These are phyloP conservation scores for Penicillium sp. DNA, from an alignment of 2,329 filamentous ascomycete species.

Conservation along the genomic window DNA sequence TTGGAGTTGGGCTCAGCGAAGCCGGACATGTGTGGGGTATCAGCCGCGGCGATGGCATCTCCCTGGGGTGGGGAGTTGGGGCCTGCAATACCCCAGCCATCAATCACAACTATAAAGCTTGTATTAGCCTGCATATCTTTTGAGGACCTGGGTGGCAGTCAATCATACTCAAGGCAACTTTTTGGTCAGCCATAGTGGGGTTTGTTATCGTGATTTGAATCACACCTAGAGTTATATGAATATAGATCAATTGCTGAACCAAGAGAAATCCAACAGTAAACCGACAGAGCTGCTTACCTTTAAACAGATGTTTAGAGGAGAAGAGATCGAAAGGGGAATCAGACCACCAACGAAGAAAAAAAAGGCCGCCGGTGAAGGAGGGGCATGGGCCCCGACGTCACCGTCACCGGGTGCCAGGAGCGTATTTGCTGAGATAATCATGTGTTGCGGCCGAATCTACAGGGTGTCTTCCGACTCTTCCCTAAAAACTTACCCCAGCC, in stretches of 20 bases:
- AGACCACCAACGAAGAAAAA: conserved; percentile 15
- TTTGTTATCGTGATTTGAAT: conserved; percentile 17
- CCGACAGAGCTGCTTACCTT: conserved; percentile 10
- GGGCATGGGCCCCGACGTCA: conserved; percentile 40
- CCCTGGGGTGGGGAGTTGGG: conserved; percentile 79
- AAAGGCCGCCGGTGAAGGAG: conserved; percentile 33
- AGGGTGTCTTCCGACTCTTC: conserved; percentile 34
- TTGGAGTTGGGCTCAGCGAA: conserved; percentile 67
- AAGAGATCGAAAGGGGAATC: conserved; percentile 12
- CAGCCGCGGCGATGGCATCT: conserved; percentile 90
- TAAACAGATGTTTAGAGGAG: conserved; percentile 16
- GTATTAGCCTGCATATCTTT: conserved; percentile 17
- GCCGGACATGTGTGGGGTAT: conserved; percentile 92
- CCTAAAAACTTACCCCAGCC: conserved; percentile 33
- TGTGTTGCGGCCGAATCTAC: neutral
- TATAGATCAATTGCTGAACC: conserved; percentile 23
- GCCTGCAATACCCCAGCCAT: conserved; percentile 91
- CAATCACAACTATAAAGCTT: conserved; percentile 79
- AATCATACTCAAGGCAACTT: conserved; percentile 64
- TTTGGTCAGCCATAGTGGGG: conserved; percentile 65
- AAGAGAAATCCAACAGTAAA: conserved; percentile 3
- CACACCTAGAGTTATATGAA: conserved; percentile 13
- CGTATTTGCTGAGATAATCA: conserved; percentile 4
- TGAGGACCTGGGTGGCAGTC: conserved; percentile 32
- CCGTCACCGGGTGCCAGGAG: conserved; percentile 15